Base-by-base conservation (phyloP, 23 red algal genomes). In the Gracilaria gracilis region DNA sequence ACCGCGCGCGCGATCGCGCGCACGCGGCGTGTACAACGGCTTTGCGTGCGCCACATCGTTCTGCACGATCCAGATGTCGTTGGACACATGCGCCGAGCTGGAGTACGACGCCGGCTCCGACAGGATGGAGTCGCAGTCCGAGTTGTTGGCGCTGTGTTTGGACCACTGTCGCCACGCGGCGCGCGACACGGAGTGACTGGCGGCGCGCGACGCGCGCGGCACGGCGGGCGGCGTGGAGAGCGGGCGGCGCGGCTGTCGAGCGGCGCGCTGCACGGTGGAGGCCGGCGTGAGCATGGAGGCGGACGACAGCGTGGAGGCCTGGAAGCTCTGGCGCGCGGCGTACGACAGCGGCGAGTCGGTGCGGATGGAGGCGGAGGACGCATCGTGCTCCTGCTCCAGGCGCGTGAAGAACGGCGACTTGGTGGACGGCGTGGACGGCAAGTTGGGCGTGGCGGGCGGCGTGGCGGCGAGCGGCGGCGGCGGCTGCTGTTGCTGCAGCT, bases 101-200 rank as follows among this genome's bases (percentile, higher is more conserved):
- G 87, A 90, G 58, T 90, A 90, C 44, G 87, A 90, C 21, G 64
- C 73, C 4, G 87, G 87, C 37, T 90, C 87, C n/a, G 71, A 80
- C 21, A 90, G n/a, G 23, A 90, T 36, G 6, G 73, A 80, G 28
- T 81, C 74, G n/a, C 55, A 70, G 21, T 90, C 87, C 9, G 71
- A 80, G 51, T 77, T 24, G 2, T 7, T 50, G 27, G n/a, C 38
- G 8, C 40, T 50, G 5, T 51, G 72, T 25, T 77, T 77, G 5
- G 72, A 50, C 72, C 72, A 77, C 27, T 77, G 72, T 50, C 27
- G 14, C 72, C 72, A 77, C 39, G 72, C 23, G 0, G 72, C 29
- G 5, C 14, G 31, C 8, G 72, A 49, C 31, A 77, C 72, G 0
- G 72, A 77, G 28, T 77, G 72, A 77, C 72, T 77, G 21, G 42